A percentile compares a stretch with the other conserved stretches of the same genome.
These are phyloP conservation scores for Dictyostelium purpureum DNA, from an alignment of 78 protist species.

Conservation along the genomic window DNA sequence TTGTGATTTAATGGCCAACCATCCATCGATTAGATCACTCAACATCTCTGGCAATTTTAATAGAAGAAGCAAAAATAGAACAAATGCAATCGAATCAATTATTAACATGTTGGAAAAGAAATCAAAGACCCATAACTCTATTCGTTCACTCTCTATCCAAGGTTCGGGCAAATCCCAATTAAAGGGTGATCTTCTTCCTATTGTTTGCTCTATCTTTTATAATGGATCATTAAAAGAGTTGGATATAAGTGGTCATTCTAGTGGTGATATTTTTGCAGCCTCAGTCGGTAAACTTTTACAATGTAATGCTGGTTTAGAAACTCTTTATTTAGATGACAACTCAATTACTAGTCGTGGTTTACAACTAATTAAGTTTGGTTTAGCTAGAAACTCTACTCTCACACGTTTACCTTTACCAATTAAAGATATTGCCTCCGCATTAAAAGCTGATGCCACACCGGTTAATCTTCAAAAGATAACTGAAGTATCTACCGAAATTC, in stretches of 20 bases:
- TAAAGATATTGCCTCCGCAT: conserved; percentile 42
- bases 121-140: conserved; percentile 45
- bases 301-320: neutral
- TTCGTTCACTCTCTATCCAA: neutral
- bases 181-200: conserved; percentile 51
- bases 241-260: conserved; percentile 53
- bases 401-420: conserved; percentile 69
- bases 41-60: conserved; percentile 36
- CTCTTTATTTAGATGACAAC: conserved; percentile 65
- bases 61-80: conserved; percentile 10
- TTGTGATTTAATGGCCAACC: conserved; percentile 9
- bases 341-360: conserved; percentile 40
- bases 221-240: conserved; percentile 28
- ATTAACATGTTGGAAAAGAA: conserved; percentile 48
- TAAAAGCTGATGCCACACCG: conserved; percentile 10
- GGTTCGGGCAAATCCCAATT: conserved; percentile 16
- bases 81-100: conserved; percentile 28
- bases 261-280: conserved; percentile 73
- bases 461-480: neutral
- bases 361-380: conserved; percentile 51
- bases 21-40: neutral
- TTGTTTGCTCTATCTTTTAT: conserved; percentile 11
- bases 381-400: conserved; percentile 42
- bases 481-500: conserved; percentile 40
- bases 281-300: conserved; percentile 52